Evolutionary conservation across 352 stramenopile species (phyloP).

Genomic region (Globisporangium middletonii): DNA sequence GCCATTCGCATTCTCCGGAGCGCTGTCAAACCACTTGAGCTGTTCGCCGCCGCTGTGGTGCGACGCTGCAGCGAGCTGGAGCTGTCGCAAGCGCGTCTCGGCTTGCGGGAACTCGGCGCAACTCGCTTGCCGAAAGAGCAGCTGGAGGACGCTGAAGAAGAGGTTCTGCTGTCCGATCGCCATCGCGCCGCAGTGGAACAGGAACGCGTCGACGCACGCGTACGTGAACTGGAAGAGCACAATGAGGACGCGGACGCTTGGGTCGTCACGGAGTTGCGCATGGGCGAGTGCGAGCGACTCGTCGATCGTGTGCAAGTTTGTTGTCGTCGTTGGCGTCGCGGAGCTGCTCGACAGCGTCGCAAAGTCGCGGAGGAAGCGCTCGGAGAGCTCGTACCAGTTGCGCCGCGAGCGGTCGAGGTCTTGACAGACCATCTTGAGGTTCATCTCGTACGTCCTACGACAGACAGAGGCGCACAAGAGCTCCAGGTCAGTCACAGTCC

Average conservation of each 20-base stretch:
- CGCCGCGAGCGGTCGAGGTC: slow-evolving; percentile 44
- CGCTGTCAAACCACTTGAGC: slow-evolving; percentile 6
- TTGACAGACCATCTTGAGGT: slow-evolving; percentile 43
- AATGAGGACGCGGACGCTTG: slow-evolving; percentile 21
- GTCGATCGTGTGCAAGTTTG: slow-evolving; percentile 37
- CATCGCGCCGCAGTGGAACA: slow-evolving; percentile 74
- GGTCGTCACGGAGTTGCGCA: slow-evolving; percentile 12
- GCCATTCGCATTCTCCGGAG: neutral
- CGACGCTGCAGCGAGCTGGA: slow-evolving; percentile 4
- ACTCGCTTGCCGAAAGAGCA: slow-evolving; percentile 70
- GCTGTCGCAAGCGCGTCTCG: slow-evolving; percentile 23
- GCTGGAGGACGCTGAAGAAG: slow-evolving; percentile 64
- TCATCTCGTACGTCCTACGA: slow-evolving; percentile 65
- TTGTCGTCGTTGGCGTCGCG: neutral
- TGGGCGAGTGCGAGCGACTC: slow-evolving; percentile 27
- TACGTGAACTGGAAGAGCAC: slow-evolving; percentile 83
- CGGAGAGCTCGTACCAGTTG: slow-evolving; percentile 48
- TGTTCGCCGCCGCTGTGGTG: slow-evolving; percentile 1
- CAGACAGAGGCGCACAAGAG: neutral
- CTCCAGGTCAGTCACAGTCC: neutral
- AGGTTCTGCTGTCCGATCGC: slow-evolving; percentile 70
- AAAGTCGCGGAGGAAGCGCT: slow-evolving; percentile 45
- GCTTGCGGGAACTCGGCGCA: slow-evolving; percentile 59
- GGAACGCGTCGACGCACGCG: slow-evolving; percentile 65
- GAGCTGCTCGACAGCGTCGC: neutral